Evolutionary conservation across 805 yeast genomes (phyloP).

Genomic region (Wickerhamomyces alni): DNA sequence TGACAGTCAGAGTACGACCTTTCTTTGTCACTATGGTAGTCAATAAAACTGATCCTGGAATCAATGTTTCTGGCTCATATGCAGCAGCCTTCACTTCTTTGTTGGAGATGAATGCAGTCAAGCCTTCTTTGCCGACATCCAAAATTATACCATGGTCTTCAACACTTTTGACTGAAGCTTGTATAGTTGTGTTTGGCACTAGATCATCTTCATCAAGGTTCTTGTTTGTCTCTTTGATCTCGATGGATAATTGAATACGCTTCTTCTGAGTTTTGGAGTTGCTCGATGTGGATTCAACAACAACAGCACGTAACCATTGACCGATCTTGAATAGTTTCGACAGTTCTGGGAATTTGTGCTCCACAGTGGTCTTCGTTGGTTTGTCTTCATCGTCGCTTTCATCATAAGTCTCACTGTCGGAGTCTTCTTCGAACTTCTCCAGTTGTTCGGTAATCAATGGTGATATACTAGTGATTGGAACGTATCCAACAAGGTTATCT

Average conservation of each 20-base stretch:
- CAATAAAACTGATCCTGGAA: conserved; percentile 66
- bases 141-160: conserved; percentile 92
- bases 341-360: conserved; percentile 50
- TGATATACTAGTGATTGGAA: conserved; percentile 70
- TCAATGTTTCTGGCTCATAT: conserved; percentile 29
- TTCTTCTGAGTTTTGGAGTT: conserved; percentile 39
- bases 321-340: conserved; percentile 56
- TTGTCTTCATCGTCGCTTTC: conserved; percentile 35
- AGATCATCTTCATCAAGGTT: conserved; percentile 60
- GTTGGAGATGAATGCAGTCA: conserved; percentile 69
- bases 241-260: conserved; percentile 64
- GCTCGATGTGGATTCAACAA: conserved; percentile 48
- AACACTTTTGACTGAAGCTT: conserved; percentile 68
- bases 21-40: conserved; percentile 47
- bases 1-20: conserved; percentile 55
- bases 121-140: conserved; percentile 54
- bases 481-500: conserved; percentile 73
- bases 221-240: conserved; percentile 67
- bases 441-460: conserved; percentile 50
- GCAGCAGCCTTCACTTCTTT: conserved; percentile 48
- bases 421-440: conserved; percentile 46
- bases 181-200: conserved; percentile 55
- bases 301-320: conserved; percentile 81
- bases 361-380: conserved; percentile 26
- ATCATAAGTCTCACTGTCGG: conserved; percentile 36